These are phyloP conservation scores for Eutypa lata DNA, from an alignment of 2,329 filamentous ascomycete genomes.

Conservation along the genomic window DNA sequence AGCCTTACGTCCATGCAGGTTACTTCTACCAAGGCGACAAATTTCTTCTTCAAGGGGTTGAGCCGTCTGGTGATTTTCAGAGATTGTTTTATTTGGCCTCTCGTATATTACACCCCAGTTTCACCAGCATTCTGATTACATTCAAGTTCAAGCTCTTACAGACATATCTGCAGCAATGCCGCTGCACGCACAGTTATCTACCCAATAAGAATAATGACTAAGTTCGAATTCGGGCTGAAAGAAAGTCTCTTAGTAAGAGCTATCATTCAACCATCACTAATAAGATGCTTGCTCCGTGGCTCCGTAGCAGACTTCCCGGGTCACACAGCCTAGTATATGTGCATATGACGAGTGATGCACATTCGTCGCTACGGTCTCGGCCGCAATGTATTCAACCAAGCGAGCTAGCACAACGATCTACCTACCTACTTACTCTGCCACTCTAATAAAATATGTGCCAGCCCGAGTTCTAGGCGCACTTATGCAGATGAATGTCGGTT, in stretches of 20 bases:
- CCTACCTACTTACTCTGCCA: no score
- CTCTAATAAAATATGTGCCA: neutral
- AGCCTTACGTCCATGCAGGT: neutral
- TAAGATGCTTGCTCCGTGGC: neutral
- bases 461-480: neutral
- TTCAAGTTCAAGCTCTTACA: neutral
- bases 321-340: neutral
- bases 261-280: neutral
- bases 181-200: neutral
- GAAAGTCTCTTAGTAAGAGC: neutral
- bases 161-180: neutral
- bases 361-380: neutral
- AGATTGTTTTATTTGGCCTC: neutral
- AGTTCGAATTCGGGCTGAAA: neutral
- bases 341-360: neutral
- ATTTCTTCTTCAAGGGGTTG: neutral
- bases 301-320: neutral
- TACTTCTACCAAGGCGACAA: neutral
- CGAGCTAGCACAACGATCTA: no score
- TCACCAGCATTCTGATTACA: no score
- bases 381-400: neutral
- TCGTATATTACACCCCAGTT: neutral
- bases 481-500: neutral
- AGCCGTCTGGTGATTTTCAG: neutral
- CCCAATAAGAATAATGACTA: neutral